These are phyloP conservation scores for Cordyceps cateniannulata DNA, from an alignment of 2,329 filamentous ascomycete genomes.

Conservation along the genomic window DNA sequence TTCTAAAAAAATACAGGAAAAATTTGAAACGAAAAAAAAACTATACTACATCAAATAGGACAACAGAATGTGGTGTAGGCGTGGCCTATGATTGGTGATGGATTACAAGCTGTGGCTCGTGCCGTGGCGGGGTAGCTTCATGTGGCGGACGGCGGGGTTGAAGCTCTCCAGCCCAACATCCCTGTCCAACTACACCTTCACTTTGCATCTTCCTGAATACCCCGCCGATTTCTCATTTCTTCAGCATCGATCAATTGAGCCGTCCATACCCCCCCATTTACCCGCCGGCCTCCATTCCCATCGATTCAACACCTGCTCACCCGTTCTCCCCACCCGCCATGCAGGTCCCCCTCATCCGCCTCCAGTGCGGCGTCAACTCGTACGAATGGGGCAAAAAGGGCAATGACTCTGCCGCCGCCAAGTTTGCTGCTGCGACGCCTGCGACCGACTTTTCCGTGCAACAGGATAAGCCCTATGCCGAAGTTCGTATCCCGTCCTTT, in stretches of 20 bases:
- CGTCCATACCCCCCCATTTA: background rate
- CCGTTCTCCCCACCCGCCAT: slow-evolving; percentile 30
- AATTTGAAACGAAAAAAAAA: too few relatives aligned
- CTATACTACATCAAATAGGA: too few relatives aligned
- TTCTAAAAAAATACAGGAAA: too few relatives aligned
- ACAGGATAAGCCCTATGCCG: slow-evolving; percentile 86
- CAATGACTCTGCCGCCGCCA: slow-evolving; percentile 77
- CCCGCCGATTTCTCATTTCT: background rate
- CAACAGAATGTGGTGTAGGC: too few relatives aligned
- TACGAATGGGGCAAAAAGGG: slow-evolving; percentile 99
- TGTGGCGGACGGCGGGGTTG: background rate
- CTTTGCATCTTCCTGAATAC: background rate
- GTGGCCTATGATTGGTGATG: too few relatives aligned
- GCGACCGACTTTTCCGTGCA: slow-evolving; percentile 69
- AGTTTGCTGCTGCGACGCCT: slow-evolving; percentile 80
- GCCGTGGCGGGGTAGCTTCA: background rate
- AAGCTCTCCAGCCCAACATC: background rate
- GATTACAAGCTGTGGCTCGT: background rate
- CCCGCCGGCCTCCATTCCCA: background rate
- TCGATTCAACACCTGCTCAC: background rate
- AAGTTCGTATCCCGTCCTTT: slow-evolving; percentile 53
- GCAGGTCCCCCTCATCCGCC: slow-evolving; percentile 76
- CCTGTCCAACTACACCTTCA: background rate
- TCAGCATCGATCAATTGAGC: background rate
- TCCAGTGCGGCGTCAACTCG: slow-evolving; percentile 91